Evolutionary conservation across 2,329 filamentous ascomycete genomes (phyloP), one percentile per base, ranked within the genome.

Genomic region (Xylaria multiplex): DNA sequence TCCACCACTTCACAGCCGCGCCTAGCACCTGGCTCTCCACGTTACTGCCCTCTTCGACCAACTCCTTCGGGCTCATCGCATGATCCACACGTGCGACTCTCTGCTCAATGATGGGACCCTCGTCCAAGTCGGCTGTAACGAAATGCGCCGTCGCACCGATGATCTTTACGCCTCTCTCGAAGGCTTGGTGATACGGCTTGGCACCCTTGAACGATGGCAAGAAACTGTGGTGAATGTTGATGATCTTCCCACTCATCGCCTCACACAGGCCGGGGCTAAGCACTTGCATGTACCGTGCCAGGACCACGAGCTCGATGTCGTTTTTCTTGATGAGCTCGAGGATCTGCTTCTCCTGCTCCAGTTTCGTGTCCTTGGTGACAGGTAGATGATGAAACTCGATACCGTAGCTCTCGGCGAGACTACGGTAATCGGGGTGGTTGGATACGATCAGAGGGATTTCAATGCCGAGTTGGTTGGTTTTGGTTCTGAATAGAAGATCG

Each of bases 161-260:
- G 72, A 96, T 95, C 86, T 96, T 96, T 71, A 96, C 92, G 66
- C 92, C 92, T 32, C 92, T 87, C 69, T 95, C 92, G 76, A 91
- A 94, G 7, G 92, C 92, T 83, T 96, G 92, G 79, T 95, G 92
- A 80, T 96, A 96, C 2, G 92, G 92, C 81, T 93, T 93, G 35
- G 92, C 92, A 67, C 92, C 92, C 85, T 96, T 96, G 87, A 96
- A 96, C 9, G 86, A 90, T 0, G 92, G 92, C 84, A 96, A 79
- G 86, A 96, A 96, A 72, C 87, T 91, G 82, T 96, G 92, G 81
- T 96, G 92, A 79, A 96, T 95, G 82, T 96, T 96, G 90, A 96
- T 95, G 81, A 96, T 96, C 77, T 88, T 89, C 65, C 92, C 92
- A 57, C 88, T 91, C 91, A 96, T 94, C 73, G 88, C 91, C 64